Conservation (phyloP, 2,329 filamentous ascomycete species). For the Colletotrichum lupini region DNA sequence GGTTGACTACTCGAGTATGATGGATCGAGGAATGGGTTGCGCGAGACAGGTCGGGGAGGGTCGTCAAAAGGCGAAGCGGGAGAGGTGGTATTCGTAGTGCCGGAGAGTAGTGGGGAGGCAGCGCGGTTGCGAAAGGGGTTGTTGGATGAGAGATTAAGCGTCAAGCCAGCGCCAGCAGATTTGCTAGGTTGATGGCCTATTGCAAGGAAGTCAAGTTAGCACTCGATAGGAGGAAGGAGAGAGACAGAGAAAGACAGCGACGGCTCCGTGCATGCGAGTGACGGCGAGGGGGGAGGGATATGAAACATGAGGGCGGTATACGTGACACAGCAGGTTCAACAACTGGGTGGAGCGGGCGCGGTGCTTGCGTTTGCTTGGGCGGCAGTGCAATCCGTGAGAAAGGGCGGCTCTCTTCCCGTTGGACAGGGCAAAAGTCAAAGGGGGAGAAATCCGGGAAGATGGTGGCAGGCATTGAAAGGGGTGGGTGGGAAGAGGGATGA, state of each 20-base stretch:
- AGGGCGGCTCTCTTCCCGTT: conserved; percentile 34
- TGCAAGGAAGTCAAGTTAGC: conserved; percentile 37
- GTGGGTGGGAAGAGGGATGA: conserved; percentile 26
- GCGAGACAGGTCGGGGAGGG: conserved; percentile 71
- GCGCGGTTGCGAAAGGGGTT: conserved; percentile 84
- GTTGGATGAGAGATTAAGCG: conserved; percentile 80
- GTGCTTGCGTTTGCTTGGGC: conserved; percentile 35
- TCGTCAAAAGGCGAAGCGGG: conserved; percentile 71
- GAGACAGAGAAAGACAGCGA: conserved; percentile 36
- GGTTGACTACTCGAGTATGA: conserved; percentile 46
- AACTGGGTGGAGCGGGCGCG: conserved; percentile 49
- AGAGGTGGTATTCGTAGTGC: conserved; percentile 49
- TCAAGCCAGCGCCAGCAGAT: conserved; percentile 60
- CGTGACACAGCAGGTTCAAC: conserved; percentile 56
- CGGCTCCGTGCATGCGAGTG: conserved; percentile 54
- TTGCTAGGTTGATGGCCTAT: conserved; percentile 54
- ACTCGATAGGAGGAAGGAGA: conserved; percentile 25
- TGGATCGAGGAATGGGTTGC: conserved; percentile 80
- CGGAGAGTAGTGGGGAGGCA: conserved; percentile 62
- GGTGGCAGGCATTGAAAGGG: conserved; percentile 35
- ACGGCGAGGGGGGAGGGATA: conserved; percentile 52
- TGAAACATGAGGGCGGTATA: conserved; percentile 59
- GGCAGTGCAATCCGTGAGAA: conserved; percentile 34
- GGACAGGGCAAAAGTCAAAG: conserved; percentile 35
- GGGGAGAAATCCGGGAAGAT: conserved; percentile 32